phyloP scores from a whole-genome alignment of 1,139 yeast genomes.

The Magnusiomyces tetraspermus region DNA sequence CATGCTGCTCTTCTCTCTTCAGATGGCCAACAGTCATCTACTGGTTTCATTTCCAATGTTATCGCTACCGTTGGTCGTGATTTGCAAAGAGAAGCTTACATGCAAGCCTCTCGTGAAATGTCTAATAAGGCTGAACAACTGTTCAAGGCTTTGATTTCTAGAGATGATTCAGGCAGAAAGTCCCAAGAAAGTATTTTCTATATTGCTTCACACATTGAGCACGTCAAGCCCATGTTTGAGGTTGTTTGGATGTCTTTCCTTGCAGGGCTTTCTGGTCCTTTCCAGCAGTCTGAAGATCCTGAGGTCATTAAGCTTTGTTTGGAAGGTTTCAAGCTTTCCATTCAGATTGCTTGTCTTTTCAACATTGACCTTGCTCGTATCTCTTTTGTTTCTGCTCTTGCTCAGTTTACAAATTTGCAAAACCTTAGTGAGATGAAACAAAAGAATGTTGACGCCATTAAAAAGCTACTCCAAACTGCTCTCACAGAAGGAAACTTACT shows the following conservation, averaged over 20 bases:
- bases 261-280: slow-evolving; percentile 90
- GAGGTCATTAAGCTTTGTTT: slow-evolving; percentile 64
- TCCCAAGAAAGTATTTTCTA: slow-evolving; percentile 34
- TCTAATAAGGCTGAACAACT: slow-evolving; percentile 80
- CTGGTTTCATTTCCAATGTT: slow-evolving; percentile 48
- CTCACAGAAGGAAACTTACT: slow-evolving; percentile 67
- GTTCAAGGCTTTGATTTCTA: slow-evolving; percentile 58
- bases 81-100: slow-evolving; percentile 73
- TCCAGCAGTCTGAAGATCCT: slow-evolving; percentile 76
- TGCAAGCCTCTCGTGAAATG: slow-evolving; percentile 87
- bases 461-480: slow-evolving; percentile 66
- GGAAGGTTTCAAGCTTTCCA: slow-evolving; percentile 77
- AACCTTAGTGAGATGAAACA: slow-evolving; percentile 68
- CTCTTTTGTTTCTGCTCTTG: slow-evolving; percentile 81
- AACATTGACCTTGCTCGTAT: slow-evolving; percentile 77
- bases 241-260: slow-evolving; percentile 94
- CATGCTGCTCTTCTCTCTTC: slow-evolving; percentile 81
- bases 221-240: slow-evolving; percentile 87
- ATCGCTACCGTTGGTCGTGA: slow-evolving; percentile 53
- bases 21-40: slow-evolving; percentile 37
- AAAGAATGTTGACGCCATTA: slow-evolving; percentile 75
- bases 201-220: slow-evolving; percentile 74
- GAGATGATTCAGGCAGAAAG: slow-evolving; percentile 30
- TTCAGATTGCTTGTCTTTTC: slow-evolving; percentile 76
- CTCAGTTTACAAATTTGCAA: slow-evolving; percentile 75